phyloP scores from a whole-genome alignment of 441 rosid genomes.

The Francoa sonchifolia region DNA sequence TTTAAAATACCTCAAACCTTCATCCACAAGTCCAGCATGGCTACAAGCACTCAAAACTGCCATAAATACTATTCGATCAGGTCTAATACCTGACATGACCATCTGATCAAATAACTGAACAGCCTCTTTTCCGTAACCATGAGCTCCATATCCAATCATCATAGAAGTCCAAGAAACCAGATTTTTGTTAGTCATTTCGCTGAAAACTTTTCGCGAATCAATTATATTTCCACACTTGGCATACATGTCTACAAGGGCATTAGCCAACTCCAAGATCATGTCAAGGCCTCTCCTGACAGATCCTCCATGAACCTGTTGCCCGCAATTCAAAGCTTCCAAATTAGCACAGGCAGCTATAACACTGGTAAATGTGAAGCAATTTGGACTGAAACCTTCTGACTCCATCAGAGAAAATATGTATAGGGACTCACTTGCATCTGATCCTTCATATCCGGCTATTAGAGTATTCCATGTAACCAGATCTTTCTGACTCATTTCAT shows the following conservation, averaged over 20 bases:
- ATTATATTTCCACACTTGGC: constrained; percentile 75
- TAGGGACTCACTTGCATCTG: constrained; percentile 48
- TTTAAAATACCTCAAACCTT: constrained; percentile 59
- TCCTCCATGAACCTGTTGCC: constrained; percentile 79
- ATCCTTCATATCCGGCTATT: constrained; percentile 60
- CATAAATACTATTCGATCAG: constrained; percentile 70
- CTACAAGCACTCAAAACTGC: constrained; percentile 78
- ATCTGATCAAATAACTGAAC: constrained; percentile 65
- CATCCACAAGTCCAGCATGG: constrained; percentile 77
- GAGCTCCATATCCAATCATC: constrained; percentile 88
- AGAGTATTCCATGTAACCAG: constrained; percentile 79
- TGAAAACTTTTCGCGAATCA: constrained; percentile 44
- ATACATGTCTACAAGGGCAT: constrained; percentile 84
- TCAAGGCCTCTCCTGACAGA: constrained; percentile 47
- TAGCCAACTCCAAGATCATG: constrained; percentile 40
- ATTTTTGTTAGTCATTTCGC: constrained; percentile 31
- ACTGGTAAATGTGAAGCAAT: constrained; percentile 68
- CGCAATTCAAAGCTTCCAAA: constrained; percentile 51
- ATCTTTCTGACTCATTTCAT: constrained; percentile 56
- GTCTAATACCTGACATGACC: constrained; percentile 54
- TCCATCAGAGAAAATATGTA: constrained; percentile 52
- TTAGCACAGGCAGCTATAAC: constrained; percentile 68
- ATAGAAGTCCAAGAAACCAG: constrained; percentile 92
- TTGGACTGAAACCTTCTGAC: constrained; percentile 51
- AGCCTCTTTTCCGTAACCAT: constrained; percentile 64